Evolutionary conservation across 176 grass and related monocot species (phyloP).

Genomic region (Oryza punctata): DNA sequence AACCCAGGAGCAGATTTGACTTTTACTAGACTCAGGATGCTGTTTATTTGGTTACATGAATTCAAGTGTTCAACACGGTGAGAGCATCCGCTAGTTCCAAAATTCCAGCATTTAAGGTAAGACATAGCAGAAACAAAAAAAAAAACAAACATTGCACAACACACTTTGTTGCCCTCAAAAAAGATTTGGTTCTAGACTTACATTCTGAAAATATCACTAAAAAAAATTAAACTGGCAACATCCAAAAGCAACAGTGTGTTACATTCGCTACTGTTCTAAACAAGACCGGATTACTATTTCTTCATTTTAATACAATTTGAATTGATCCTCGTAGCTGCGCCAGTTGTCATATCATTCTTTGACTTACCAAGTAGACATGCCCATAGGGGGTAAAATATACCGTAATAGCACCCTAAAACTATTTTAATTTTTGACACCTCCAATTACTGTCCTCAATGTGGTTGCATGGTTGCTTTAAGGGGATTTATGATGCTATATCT

Average conservation of each 20-base stretch:
- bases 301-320: conserved; percentile 8
- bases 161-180: neutral
- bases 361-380: conserved; percentile 13
- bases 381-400: neutral
- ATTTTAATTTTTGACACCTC: neutral
- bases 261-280: conserved; percentile 11
- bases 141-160: conserved; percentile 12
- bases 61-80: conserved; percentile 8
- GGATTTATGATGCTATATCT: conserved; percentile 20
- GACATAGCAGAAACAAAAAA: conserved; percentile 18
- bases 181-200: neutral
- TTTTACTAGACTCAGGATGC: neutral
- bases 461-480: conserved; percentile 7
- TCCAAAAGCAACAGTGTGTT: neutral
- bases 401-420: conserved; percentile 10
- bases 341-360: neutral
- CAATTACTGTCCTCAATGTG: neutral
- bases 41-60: neutral
- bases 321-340: neutral
- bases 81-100: conserved; percentile 14
- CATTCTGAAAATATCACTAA: neutral
- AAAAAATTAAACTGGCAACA: neutral
- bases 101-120: neutral
- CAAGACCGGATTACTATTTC: neutral
- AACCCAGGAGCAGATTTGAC: neutral